phyloP scores from a whole-genome alignment of 108 stramenopile species.

The Fistulifera solaris region DNA sequence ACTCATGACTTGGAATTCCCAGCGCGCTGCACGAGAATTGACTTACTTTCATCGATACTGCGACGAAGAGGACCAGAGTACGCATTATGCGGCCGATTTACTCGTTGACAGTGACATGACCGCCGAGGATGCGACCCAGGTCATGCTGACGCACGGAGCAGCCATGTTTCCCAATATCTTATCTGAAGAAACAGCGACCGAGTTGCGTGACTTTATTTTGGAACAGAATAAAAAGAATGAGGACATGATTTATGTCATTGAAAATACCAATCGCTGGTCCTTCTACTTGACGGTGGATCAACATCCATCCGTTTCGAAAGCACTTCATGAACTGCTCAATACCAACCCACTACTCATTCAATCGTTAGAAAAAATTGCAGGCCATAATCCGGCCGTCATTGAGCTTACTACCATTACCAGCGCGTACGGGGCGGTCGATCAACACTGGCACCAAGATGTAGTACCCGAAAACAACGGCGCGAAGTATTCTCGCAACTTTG shows the following conservation, averaged over 20 bases:
- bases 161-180: conserved; percentile 44
- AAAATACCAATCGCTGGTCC: conserved; percentile 35
- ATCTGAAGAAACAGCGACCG: conserved; percentile 26
- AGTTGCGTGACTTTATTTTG: conserved; percentile 38
- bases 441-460: conserved; percentile 39
- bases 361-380: conserved; percentile 33
- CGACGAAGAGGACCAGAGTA: conserved; percentile 27
- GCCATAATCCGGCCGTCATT: conserved; percentile 46
- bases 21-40: conserved; percentile 22
- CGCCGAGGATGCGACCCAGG: conserved; percentile 11
- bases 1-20: conserved; percentile 20
- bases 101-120: conserved; percentile 11
- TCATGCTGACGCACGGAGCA: conserved; percentile 43
- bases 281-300: conserved; percentile 40
- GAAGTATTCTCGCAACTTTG: conserved; percentile 32
- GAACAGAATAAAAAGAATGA: conserved; percentile 22
- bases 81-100: conserved; percentile 22
- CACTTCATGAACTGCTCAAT: conserved; percentile 28
- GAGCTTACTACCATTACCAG: conserved; percentile 55
- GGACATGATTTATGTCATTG: conserved; percentile 33
- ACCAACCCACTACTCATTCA: conserved; percentile 18
- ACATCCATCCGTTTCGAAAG: conserved; percentile 23
- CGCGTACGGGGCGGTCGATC: conserved; percentile 39
- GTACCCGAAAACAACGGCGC: conserved; percentile 23
- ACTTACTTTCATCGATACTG: conserved; percentile 45